phyloP scores from a whole-genome alignment of 371 early-diverging fungal genomes.

The Catenaria anguillulae region DNA sequence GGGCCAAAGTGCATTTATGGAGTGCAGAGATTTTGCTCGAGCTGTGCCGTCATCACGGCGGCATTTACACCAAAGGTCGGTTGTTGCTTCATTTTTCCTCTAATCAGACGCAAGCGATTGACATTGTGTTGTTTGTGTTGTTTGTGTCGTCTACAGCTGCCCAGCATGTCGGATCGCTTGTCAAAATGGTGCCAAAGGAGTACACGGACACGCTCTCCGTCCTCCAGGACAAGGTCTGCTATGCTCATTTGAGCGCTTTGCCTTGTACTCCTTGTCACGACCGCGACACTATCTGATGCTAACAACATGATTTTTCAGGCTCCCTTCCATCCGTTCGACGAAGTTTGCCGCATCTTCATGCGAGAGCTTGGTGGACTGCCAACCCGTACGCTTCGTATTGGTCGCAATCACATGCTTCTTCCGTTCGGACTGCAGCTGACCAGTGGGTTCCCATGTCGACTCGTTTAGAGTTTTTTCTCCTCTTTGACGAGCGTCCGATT shows the following conservation, averaged over 20 bases:
- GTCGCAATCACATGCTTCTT: too few relatives aligned
- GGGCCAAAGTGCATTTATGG: slow-evolving; percentile 24
- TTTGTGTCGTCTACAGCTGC: slow-evolving; percentile 27
- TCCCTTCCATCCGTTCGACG: slow-evolving; percentile 24
- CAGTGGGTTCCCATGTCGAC: neutral
- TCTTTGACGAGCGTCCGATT: slow-evolving; percentile 24
- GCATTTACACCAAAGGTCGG: slow-evolving; percentile 21
- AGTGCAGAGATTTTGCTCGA: slow-evolving; percentile 22
- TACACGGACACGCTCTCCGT: slow-evolving; percentile 28
- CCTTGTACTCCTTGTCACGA: too few relatives aligned
- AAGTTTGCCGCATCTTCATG: slow-evolving; percentile 21
- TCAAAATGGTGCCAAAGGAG: slow-evolving; percentile 27
- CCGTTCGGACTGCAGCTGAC: neutral
- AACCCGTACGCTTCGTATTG: slow-evolving; percentile 3
- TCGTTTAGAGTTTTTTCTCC: slow-evolving; percentile 18
- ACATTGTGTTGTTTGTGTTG: slow-evolving; percentile 19
- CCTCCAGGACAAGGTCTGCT: too few relatives aligned
- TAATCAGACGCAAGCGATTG: slow-evolving; percentile 3
- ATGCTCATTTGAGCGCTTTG: too few relatives aligned
- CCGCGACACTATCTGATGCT: too few relatives aligned
- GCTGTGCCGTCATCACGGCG: slow-evolving; percentile 25
- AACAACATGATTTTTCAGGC: too few relatives aligned
- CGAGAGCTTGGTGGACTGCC: slow-evolving; percentile 23
- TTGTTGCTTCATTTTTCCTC: neutral
- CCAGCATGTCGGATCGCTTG: slow-evolving; percentile 32